These are phyloP conservation scores for Pyrus bretschneideri DNA, from an alignment of 306 rosid species.

Conservation along the genomic window DNA sequence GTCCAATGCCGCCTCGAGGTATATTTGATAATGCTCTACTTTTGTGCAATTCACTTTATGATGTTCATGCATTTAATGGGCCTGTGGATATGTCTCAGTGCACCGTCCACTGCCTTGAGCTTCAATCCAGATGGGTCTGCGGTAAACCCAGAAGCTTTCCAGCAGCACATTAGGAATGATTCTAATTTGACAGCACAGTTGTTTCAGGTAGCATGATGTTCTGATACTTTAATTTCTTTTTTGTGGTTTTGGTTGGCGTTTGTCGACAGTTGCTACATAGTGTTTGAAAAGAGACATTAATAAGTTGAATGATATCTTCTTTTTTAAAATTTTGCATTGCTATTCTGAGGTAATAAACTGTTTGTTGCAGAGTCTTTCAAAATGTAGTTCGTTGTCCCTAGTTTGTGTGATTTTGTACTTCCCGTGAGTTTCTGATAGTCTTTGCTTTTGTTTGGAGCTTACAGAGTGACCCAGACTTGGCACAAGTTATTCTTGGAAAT, in stretches of 20 bases:
- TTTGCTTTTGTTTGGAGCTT: slow-evolving; percentile 1
- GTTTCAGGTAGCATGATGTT: slow-evolving; percentile 59
- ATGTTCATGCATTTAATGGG: background rate
- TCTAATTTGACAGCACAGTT: slow-evolving; percentile 60
- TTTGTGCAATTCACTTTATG: background rate
- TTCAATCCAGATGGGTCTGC: slow-evolving; percentile 90
- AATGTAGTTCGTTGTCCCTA: background rate
- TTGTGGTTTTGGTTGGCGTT: slow-evolving; percentile 2
- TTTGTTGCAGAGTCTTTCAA: background rate
- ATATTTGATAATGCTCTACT: background rate
- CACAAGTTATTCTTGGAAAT: slow-evolving; percentile 75
- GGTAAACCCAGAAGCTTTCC: slow-evolving; percentile 78
- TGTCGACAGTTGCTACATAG: background rate
- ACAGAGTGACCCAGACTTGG: slow-evolving; percentile 88
- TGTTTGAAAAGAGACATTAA: background rate
- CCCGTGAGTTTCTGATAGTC: background rate
- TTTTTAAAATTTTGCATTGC: background rate
- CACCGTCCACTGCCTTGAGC: slow-evolving; percentile 54
- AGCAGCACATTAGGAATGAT: slow-evolving; percentile 70
- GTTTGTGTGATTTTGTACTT: background rate
- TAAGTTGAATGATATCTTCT: background rate
- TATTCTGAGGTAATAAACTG: background rate
- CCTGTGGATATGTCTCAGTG: slow-evolving; percentile 35
- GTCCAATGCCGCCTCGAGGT: slow-evolving; percentile 54
- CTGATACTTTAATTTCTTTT: background rate